Evolutionary conservation across 768 basidiomycete genomes (phyloP), one percentile per base, ranked within the genome.

Genomic region (Calocybe indica): DNA sequence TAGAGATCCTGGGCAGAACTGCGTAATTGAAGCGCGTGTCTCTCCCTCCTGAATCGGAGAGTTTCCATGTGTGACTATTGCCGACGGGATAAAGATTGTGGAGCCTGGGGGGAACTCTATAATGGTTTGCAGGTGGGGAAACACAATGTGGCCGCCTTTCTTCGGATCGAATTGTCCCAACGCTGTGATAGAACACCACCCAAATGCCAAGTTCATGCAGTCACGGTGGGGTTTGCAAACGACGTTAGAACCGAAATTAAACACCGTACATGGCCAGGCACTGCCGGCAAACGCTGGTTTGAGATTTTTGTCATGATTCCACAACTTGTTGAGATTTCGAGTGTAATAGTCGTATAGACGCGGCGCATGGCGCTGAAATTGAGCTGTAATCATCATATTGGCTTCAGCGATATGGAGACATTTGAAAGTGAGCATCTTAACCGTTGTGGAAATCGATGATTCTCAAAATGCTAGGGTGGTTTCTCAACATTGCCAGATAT

Each of bases 161-260:
- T 2, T 55, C 1, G 43, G 52, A 42, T 69, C 54, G 46, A 61
- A 71, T 2, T 43, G 5, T 0, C 69, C 68, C 0, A 62, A 41
- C 0, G 66, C 56, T 2, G 52, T 57, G 9, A 72, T 64, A 0
- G 56, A 56, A 40, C 68, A 74, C 55, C 60, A 58, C 0, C 67
- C 66, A 32, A 51, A 58, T 0, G 66, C 53, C 0, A 63, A 45
- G 38, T 74, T 73, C 5, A 40, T 44, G 22, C 15, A 40, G 37
- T 73, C 68, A 0, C 51, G 52, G 13, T 68, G 69, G 0, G 49
- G 40, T 0, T 35, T 30, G 0, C 58, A 59, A 1, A 57, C 38
- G 0, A 55, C 55, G 0, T 46, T 43, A 0, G 46, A 46, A 1
- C 64, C 63, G 11, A 68, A 57, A 44, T 72, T 70, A 53, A 70